Evolutionary conservation across 805 yeast genomes (phyloP), one percentile per base, ranked within the genome.

Genomic region (Hanseniaspora hatyaiensis): DNA sequence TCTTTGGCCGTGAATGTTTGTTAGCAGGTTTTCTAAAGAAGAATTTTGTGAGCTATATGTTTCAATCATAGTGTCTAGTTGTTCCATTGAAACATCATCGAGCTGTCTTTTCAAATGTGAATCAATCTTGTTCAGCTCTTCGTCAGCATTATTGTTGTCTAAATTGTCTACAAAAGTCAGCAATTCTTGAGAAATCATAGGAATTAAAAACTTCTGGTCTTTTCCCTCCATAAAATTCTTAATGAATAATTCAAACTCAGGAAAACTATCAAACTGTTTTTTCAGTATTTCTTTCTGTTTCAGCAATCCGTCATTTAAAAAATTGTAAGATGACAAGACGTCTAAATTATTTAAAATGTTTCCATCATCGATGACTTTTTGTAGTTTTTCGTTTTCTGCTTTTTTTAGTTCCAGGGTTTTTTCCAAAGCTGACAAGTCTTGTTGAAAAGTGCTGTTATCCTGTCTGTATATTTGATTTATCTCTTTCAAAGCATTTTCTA

Each of bases 191-290:
- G 49, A 45, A 2, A 45, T 26, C 15, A 45, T n/a, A 5, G 49
- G 49, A 18, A 42, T 36, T 15, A 37, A 34, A 36, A 41, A 26
- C 20, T 37, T 28, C 18, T 29, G 18, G 34, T 23, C 28, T 13
- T 45, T n/a, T 22, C 30, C 20, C 8, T 31, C 33, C 23, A 37
- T 37, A 18, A 32, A 32, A 15, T 8, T 15, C 15, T 41, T 59
- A 61, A 81, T 82, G 49, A 70, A 67, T 18, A 65, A 64, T 51
- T 80, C 79, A 53, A 82, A 88, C 42, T 75, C 81, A 11, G 66
- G 64, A 20, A 81, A 76, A 0, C 84, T 82, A 31, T 75, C 75
- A 52, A 75, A 75, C 15, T 82, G 65, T 54, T 79, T 80, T 24
- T 68, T 62, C 24, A 76, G 66, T 50, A 78, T 75, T 52, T 74